Percentiles rank a stretch among this genome's conserved stretches.
Evolutionary conservation across 139 green algal species (phyloP).

Genomic region (Spirogloea muscicola): DNA sequence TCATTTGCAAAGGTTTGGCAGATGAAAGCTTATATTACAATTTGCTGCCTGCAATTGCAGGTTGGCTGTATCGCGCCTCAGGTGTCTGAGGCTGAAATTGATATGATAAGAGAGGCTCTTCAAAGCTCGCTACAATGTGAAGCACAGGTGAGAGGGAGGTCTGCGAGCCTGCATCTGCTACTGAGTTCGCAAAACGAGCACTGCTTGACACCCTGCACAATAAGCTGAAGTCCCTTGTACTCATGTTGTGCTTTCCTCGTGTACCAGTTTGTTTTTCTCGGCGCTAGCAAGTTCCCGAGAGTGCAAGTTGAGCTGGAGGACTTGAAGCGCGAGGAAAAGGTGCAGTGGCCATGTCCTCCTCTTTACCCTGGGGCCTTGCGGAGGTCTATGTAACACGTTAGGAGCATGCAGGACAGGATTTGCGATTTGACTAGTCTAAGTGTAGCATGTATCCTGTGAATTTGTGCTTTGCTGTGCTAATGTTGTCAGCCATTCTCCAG

Average conservation of each 20-base stretch:
- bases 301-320: constrained; percentile 31
- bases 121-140: neutral
- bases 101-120: constrained; percentile 20
- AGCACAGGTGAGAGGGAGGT: neutral
- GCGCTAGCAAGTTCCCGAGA: constrained; percentile 2
- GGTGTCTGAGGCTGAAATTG: constrained; percentile 18
- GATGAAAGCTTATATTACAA: too few species aligned
- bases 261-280: constrained; percentile 32
- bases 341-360: too few species aligned
- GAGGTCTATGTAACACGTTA: too few species aligned
- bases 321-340: neutral
- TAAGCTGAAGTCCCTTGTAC: neutral
- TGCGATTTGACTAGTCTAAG: neutral
- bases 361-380: too few species aligned
- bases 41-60: neutral
- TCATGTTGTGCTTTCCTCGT: neutral
- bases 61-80: constrained; percentile 21
- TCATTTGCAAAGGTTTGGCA: too few species aligned
- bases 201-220: neutral
- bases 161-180: neutral
- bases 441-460: neutral
- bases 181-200: neutral
- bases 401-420: neutral
- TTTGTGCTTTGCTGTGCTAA: neutral
- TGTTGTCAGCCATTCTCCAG: neutral